Conservation (phyloP, 345 rosid species). For the Passiflora organensis region DNA sequence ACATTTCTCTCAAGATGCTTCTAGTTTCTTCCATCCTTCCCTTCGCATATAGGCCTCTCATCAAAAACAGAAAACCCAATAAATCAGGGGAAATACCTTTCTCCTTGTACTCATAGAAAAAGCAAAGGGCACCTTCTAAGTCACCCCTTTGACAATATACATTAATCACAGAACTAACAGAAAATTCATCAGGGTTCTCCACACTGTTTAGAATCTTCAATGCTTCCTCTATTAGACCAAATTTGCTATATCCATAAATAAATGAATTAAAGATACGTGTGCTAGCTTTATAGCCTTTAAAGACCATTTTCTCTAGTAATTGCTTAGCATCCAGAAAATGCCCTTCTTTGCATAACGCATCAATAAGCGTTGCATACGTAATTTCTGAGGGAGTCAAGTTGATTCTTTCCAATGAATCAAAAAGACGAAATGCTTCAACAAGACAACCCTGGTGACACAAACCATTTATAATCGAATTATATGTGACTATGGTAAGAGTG, state of each 20-base stretch:
- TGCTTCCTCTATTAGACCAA: slow-evolving; percentile 62
- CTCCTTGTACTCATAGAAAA: slow-evolving; percentile 48
- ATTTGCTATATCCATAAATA: slow-evolving; percentile 54
- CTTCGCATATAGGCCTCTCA: slow-evolving; percentile 68
- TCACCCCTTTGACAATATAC: slow-evolving; percentile 69
- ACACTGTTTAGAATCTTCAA: slow-evolving; percentile 38
- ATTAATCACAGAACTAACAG: slow-evolving; percentile 62
- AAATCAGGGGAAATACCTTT: slow-evolving; percentile 58
- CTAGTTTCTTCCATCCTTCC: slow-evolving; percentile 96
- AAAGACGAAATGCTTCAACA: slow-evolving; percentile 79
- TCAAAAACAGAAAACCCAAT: slow-evolving; percentile 63
- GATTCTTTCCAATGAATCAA: slow-evolving; percentile 66
- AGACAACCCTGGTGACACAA: slow-evolving; percentile 77
- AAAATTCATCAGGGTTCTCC: slow-evolving; percentile 58
- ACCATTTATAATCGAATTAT: slow-evolving; percentile 63
- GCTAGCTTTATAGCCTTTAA: slow-evolving; percentile 39
- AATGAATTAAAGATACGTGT: slow-evolving; percentile 59
- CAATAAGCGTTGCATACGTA: slow-evolving; percentile 60
- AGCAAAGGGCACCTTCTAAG: slow-evolving; percentile 68
- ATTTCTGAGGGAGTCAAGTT: slow-evolving; percentile 52
- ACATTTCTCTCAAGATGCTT: slow-evolving; percentile 75
- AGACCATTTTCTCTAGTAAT: slow-evolving; percentile 53
- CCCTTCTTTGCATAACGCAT: slow-evolving; percentile 62
- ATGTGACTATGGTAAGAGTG: slow-evolving; percentile 50
- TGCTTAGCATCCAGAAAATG: slow-evolving; percentile 55